These are phyloP conservation scores for Xylariales sp. DNA, from an alignment of 2,329 filamentous ascomycete species.

Conservation along the genomic window DNA sequence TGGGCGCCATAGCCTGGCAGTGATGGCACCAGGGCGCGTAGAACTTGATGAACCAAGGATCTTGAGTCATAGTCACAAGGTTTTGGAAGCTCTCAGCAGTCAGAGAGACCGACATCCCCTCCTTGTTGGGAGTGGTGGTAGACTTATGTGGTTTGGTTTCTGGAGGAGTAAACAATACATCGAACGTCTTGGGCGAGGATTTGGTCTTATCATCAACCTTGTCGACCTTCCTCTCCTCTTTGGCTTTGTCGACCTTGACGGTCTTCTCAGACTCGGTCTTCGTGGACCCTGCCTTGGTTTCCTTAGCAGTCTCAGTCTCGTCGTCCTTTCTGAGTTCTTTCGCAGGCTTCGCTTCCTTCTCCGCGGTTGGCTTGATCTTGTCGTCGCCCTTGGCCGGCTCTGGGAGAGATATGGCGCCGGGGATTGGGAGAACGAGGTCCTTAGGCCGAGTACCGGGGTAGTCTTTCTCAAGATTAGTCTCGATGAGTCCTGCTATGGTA, in stretches of 20 bases:
- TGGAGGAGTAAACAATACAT: conserved; percentile 8
- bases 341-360: conserved; percentile 13
- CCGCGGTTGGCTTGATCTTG: conserved; percentile 13
- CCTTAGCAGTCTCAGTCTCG: conserved; percentile 23
- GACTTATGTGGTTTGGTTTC: conserved; percentile 44
- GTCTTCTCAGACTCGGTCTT: conserved; percentile 23
- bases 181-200: conserved; percentile 9
- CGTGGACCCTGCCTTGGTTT: neutral
- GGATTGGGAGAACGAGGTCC: conserved; percentile 63
- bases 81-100: conserved; percentile 83
- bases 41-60: conserved; percentile 98
- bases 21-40: conserved; percentile 97
- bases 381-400: conserved; percentile 17
- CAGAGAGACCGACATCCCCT: conserved; percentile 70
- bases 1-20: conserved; percentile 87
- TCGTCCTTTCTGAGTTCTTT: conserved; percentile 23
- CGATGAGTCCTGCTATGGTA: conserved; percentile 64
- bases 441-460: conserved; percentile 75
- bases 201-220: conserved; percentile 15
- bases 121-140: conserved; percentile 62
- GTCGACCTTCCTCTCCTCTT: conserved; percentile 20
- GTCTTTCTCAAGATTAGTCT: conserved; percentile 69
- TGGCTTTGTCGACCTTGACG: conserved; percentile 24
- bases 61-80: conserved; percentile 77
- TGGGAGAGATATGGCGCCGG: conserved; percentile 53